phyloP scores from a whole-genome alignment of 2,329 filamentous ascomycete species.

The Mycosphaerelloides madeirae region DNA sequence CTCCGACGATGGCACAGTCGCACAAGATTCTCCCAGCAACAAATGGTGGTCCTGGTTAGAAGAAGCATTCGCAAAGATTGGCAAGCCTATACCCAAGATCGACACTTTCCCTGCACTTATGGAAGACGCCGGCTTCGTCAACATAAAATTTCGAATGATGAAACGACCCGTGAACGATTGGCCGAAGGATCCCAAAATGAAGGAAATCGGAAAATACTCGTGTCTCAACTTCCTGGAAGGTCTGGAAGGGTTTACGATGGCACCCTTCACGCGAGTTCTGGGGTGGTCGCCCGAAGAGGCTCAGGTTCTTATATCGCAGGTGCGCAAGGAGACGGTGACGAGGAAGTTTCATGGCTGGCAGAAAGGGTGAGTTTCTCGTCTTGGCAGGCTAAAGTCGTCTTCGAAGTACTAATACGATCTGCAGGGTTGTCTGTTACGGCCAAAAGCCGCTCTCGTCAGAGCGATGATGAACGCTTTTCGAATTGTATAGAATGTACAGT shows the following conservation, averaged over 20 bases:
- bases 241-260: constrained; percentile 40
- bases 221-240: constrained; percentile 31
- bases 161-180: constrained; percentile 22
- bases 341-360: constrained; percentile 12
- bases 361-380: constrained; percentile 9
- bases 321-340: constrained; percentile 34
- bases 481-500: neutral
- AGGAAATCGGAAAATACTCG: constrained; percentile 19
- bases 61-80: constrained; percentile 15
- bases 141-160: constrained; percentile 15
- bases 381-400: neutral
- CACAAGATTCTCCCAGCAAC: constrained; percentile 16
- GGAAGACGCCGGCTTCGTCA: constrained; percentile 20
- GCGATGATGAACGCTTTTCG: neutral
- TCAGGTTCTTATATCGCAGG: constrained; percentile 41
- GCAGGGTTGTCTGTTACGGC: constrained; percentile 9
- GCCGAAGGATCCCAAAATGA: constrained; percentile 23
- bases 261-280: constrained; percentile 38
- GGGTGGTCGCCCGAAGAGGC: constrained; percentile 42
- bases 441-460: constrained; percentile 2
- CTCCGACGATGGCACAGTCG: constrained; percentile 39
- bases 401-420: neutral
- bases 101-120: constrained; percentile 9
- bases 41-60: constrained; percentile 17
- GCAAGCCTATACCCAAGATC: constrained; percentile 12